Evolutionary conservation across 495 filamentous ascomycete genomes (phyloP), one percentile per base, ranked within the genome.

Genomic region (Talaromyces nanjingensis): DNA sequence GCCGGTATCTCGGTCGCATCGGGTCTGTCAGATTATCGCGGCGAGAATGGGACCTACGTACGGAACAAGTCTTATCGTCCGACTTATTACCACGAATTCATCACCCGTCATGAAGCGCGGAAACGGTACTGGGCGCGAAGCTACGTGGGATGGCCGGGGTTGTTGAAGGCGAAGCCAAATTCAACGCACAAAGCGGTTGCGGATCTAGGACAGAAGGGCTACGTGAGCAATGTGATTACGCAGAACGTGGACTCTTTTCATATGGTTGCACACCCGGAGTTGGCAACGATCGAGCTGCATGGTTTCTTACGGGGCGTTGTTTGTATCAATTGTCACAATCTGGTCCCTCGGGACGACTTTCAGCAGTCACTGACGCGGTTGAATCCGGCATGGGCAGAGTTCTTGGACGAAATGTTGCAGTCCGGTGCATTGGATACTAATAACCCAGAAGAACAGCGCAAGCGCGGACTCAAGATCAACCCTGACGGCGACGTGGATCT

Each of bases 191-290:
- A 80, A 67, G 92, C 94, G 5, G 83, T 97, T 31, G 78, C 82
- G 45, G 78, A 85, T 63, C 74, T 98, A 52, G 87, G 86, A 7
- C 72, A 83, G 24, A 80, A 91, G 69, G 93, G 91, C 0, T 71
- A 91, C 58, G 75, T 96, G 12, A 85, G 83, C 59, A 86, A 78
- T 31, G 90, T 97, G 31, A 85, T 98, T 66, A 98, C 94, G 49
- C 94, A 98, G 72, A 97, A 98, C 71, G 93, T 97, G 25, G 94
- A 98, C 73, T 96, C 92, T 5, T 94, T 97, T 72, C 93, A 98
- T 74, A 79, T 85, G 1, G 72, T 75, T 31, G 86, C 90, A 6
- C 93, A 97, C 73, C 91, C 93, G 3, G 70, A 82, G 1, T 73
- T 93, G 12, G 79, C 83, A 6, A 94, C 91, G 6, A 73, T 93